A percentile compares a stretch with the other conserved stretches of the same genome.
These are phyloP conservation scores for Fusarium chaquense DNA, from an alignment of 2,329 filamentous ascomycete species.

Conservation along the genomic window DNA sequence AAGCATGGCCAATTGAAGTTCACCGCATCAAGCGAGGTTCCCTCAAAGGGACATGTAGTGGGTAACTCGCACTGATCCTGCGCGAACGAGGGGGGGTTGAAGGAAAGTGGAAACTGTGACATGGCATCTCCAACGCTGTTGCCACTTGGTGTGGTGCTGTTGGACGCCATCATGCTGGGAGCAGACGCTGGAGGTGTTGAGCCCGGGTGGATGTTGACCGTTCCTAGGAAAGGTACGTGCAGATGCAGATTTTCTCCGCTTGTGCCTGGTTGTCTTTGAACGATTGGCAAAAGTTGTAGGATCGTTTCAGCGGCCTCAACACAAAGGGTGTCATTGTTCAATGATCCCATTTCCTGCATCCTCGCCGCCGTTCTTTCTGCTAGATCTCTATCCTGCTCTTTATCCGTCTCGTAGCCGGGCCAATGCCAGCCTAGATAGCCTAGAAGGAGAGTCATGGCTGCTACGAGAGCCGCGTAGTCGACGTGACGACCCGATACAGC, in stretches of 20 bases:
- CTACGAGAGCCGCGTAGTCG: constrained; percentile 65
- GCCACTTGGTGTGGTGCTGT: constrained; percentile 22
- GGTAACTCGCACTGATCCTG: constrained; percentile 16
- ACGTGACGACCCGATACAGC: constrained; percentile 55
- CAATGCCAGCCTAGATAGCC: constrained; percentile 60
- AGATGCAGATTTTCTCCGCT: constrained; percentile 51
- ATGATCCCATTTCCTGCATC: constrained; percentile 55
- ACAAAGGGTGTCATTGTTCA: constrained; percentile 57
- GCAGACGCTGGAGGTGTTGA: constrained; percentile 34
- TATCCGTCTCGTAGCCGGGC: constrained; percentile 42
- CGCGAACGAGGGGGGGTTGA: constrained; percentile 21
- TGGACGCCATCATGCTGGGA: constrained; percentile 28
- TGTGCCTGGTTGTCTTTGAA: constrained; percentile 47
- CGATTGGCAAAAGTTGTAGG: constrained; percentile 57
- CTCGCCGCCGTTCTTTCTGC: constrained; percentile 53
- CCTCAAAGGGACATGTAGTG: constrained; percentile 16
- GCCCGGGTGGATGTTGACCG: constrained; percentile 56
- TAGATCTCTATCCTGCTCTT: constrained; percentile 52
- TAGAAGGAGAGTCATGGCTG: constrained; percentile 63
- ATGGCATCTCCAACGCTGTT: constrained; percentile 10
- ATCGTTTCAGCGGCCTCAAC: constrained; percentile 59
- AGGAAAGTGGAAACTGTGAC: constrained; percentile 21
- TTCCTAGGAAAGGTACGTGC: constrained; percentile 61
- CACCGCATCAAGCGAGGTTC: constrained; percentile 24
- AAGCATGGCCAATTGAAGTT: constrained; percentile 43